Evolutionary conservation across 805 yeast species (phyloP), one percentile per base, ranked within the genome.

Genomic region (Sugiyamaella chiloensis): DNA sequence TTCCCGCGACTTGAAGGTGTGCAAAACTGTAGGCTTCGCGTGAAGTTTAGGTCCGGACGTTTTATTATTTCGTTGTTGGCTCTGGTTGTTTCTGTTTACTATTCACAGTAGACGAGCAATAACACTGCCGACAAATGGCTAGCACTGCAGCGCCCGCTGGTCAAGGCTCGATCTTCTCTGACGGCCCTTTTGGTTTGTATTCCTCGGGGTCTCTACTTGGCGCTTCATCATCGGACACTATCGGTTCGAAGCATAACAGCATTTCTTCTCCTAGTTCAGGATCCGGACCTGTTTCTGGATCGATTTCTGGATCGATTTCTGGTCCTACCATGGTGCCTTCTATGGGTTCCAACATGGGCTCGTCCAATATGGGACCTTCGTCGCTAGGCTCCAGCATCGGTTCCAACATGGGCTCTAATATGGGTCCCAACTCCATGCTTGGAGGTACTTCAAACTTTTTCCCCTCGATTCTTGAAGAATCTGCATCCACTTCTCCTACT

Each of bases 401-500:
- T 26, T 8, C 9, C 11, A 11, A 11, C 11, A 26, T 7, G 9
- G 11, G 29, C 29, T 26, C 29, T 11, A 26, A 11, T 11, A 26
- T 8, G 9, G 11, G 7, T 7, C 7, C 7, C 29, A 26, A 26
- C 29, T 8, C 7, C 29, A 26, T 26, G 29, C 29, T 26, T 7
- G 11, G 29, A 8, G 29, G 29, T 7, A 26, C 29, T 26, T 40
- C 44, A 23, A 40, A 27, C 34, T 40, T 40, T 27, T 40, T 40
- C 34, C 44, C 44, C 8, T 24, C 31, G 14, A 40, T 40, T 24
- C 16, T 40, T 17, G 44, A 40, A 14, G 44, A 40, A n/a, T 14
- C 48, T 11, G 9, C 42, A 12, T 5, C 29, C 4, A 12, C 41
- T 19, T 26, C 34, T n/a, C 24, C 20, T 3, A n/a, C 40, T n/a